Base-by-base conservation (phyloP, 306 rosid species). In the Biancaea sappan region DNA sequence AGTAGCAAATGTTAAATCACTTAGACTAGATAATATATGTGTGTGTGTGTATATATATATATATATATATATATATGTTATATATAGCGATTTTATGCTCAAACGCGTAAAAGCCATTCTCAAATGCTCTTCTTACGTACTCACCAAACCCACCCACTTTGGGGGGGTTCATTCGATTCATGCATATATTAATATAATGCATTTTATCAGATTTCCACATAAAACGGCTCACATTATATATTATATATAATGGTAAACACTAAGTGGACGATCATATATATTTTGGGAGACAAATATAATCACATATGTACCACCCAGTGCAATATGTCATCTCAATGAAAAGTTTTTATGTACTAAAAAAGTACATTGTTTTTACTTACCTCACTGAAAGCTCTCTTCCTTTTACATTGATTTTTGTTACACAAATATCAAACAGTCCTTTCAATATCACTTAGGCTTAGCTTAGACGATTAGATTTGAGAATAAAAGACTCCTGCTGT, bases 201-300 rank as follows among this genome's bases (percentile, higher is more conserved):
- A 81, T 47, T 77, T 66, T 72, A 72, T 82, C 77, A 62, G 82
- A 77, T 73, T 77, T 82, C 86, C 86, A 77, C 80, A 72, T 66
- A 57, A 81, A 81, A 59, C 68, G 81, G 75, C 50, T 65, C 60
- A 71, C 1, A 57, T 66, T 44, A 44, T 44, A 44, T 41, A 41
- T 14, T 13, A 47, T 57, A 56, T 34, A 70, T n/a, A n/a, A n/a
- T 50, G 71, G 21, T 32, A 69, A 21, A 40, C 26, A 14, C 54
- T 43, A 25, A 65, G 77, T 75, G 80, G 77, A 25, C 15, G 10
- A 15, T 41, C 70, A 26, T 69, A 44, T 32, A 26, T 69, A 44
- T 32, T 69, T 74, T 75, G 62, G 76, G 68, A 62, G 80, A 74
- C 77, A 80, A 61, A 40, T 60, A 80, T 13, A 24, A 71, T 76